A percentile compares a stretch with the other conserved stretches of the same genome.
phyloP scores from a whole-genome alignment of 2,329 filamentous ascomycete genomes.

The Neoascochyta sp. region DNA sequence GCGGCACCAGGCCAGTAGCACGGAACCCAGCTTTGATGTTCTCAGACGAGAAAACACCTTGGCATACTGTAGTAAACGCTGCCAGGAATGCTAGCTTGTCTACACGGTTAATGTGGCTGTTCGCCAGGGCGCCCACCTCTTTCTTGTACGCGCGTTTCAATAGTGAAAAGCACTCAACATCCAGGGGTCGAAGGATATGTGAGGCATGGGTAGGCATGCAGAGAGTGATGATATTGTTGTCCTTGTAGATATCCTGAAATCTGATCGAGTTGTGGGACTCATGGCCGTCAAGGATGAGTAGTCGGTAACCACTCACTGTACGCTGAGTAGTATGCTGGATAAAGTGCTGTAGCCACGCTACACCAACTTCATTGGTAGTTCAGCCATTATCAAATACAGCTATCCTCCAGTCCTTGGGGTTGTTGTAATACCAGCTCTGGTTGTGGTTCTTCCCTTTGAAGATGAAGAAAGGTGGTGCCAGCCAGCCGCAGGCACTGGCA shows the following conservation, averaged over 20 bases:
- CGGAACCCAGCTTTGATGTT: too few species aligned
- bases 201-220: constrained; percentile 27
- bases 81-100: too few species aligned
- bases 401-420: constrained; percentile 26
- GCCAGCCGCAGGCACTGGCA: constrained; percentile 6
- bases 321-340: constrained; percentile 14
- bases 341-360: constrained; percentile 24
- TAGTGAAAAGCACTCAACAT: constrained; percentile 9
- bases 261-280: background rate
- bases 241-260: background rate
- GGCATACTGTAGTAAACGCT: too few species aligned
- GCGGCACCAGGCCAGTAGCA: too few species aligned
- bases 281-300: constrained; percentile 1
- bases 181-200: constrained; percentile 7
- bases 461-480: constrained; percentile 10
- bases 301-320: background rate
- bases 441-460: too few species aligned
- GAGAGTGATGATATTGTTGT: constrained; percentile 40
- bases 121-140: constrained; percentile 1
- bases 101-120: constrained; percentile 2
- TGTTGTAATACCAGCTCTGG: constrained; percentile 5
- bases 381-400: constrained; percentile 29
- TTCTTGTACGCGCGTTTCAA: constrained; percentile 35
- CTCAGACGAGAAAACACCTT: too few species aligned
- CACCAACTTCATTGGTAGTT: constrained; percentile 30